A percentile compares a stretch with the other conserved stretches of the same genome.
Evolutionary conservation across 2,329 filamentous ascomycete species (phyloP).

Genomic region (Penicillium janthinellum): DNA sequence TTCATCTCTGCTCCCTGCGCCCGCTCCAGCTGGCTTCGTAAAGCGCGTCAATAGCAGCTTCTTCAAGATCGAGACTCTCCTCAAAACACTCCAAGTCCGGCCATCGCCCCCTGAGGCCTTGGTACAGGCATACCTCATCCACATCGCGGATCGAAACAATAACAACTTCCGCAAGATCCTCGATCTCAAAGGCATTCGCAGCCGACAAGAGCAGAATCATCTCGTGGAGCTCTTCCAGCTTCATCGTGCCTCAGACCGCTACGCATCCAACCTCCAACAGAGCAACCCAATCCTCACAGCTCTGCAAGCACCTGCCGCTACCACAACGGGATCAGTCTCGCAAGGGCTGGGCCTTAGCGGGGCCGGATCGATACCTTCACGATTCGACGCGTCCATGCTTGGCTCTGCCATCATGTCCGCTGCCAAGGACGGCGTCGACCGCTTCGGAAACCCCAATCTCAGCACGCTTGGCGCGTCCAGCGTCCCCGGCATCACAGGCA

Average conservation of each 20-base stretch:
- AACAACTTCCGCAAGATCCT: conserved; percentile 95
- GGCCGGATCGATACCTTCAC: conserved; percentile 49
- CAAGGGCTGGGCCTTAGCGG: conserved; percentile 52
- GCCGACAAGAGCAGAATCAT: conserved; percentile 75
- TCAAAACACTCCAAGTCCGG: conserved; percentile 95
- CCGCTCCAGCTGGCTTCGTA: conserved; percentile 67
- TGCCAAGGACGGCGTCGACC: conserved; percentile 78
- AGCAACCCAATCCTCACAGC: conserved; percentile 71
- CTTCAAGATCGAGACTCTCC: conserved; percentile 82
- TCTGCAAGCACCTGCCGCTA: conserved; percentile 47
- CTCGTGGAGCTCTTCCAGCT: conserved; percentile 90
- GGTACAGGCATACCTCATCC: conserved; percentile 95
- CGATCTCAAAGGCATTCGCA: conserved; percentile 86
- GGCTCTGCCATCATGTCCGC: conserved; percentile 88
- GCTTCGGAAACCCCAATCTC: conserved; percentile 66
- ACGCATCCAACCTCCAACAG: conserved; percentile 67
- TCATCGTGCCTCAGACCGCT: conserved; percentile 67
- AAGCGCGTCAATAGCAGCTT: conserved; percentile 85
- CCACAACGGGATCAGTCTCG: conserved; percentile 42
- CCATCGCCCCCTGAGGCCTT: conserved; percentile 88
- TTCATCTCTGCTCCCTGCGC: conserved; percentile 57
- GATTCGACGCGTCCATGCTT: conserved; percentile 79
- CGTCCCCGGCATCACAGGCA: conserved; percentile 10
- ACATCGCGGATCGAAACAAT: conserved; percentile 91
- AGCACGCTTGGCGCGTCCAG: conserved; percentile 39